phyloP scores from a whole-genome alignment of 768 basidiomycete genomes.

The Amanita exitialis region DNA sequence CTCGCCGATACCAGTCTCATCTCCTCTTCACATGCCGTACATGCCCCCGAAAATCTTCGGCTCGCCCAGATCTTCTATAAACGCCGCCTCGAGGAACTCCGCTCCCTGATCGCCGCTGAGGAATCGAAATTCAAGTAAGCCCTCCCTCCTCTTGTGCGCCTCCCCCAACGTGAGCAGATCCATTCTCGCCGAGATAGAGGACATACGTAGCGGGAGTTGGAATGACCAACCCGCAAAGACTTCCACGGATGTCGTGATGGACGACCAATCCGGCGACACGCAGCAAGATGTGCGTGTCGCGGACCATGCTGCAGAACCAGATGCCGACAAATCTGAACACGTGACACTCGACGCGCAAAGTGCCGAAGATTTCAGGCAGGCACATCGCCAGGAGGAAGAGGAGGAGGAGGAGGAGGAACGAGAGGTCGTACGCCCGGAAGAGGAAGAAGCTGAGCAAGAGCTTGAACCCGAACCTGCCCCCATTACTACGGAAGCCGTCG shows the following conservation, averaged over 20 bases:
- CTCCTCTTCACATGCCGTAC: slow-evolving; percentile 46
- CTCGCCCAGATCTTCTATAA: slow-evolving; percentile 73
- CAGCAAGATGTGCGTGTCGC: too few relatives aligned
- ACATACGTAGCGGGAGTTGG: slow-evolving; percentile 60
- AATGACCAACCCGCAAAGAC: slow-evolving; percentile 26
- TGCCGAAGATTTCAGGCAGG: slow-evolving; percentile 1
- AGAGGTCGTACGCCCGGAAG: slow-evolving; percentile 4
- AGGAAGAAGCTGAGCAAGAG: slow-evolving; percentile 4
- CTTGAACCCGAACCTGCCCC: background rate
- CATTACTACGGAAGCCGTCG: background rate
- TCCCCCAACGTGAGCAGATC: slow-evolving; percentile 26
- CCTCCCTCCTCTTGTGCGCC: background rate
- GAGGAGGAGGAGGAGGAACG: slow-evolving; percentile 8
- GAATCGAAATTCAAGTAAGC: slow-evolving; percentile 73
- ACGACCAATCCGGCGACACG: too few relatives aligned
- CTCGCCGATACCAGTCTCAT: slow-evolving; percentile 62
- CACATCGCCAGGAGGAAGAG: slow-evolving; percentile 6
- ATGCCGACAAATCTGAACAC: slow-evolving; percentile 20
- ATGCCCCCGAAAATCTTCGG: slow-evolving; percentile 41
- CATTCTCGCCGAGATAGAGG: slow-evolving; percentile 66
- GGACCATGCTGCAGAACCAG: too few relatives aligned
- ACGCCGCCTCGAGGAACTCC: slow-evolving; percentile 61
- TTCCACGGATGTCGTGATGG: background rate
- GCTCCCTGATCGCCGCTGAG: slow-evolving; percentile 58
- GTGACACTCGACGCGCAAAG: background rate